Evolutionary conservation across 768 basidiomycete species (phyloP), one percentile per base, ranked within the genome.

Genomic region (Rhizopogon vulgaris): DNA sequence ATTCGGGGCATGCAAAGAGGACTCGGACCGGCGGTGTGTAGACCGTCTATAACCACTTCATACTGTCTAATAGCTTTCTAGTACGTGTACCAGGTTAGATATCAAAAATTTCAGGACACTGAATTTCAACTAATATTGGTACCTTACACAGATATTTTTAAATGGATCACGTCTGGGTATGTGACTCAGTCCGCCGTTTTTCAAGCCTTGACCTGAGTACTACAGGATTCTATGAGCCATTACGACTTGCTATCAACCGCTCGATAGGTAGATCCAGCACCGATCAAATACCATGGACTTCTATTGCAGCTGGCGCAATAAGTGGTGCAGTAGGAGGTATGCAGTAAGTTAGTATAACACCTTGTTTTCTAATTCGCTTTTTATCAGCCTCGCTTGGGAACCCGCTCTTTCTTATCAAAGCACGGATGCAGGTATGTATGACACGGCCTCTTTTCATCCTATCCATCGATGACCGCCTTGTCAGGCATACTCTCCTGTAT

Each of bases 371-470:
- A 25, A 41, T 45, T 30, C 48, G 27, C 17, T 24, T 39, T 28
- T 46, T 34, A 38, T 36, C 55, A 88, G 88, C 88, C 0, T 76
- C 78, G 47, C 68, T 93, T 40, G 93, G 93, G 38, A 95, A 91
- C 65, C 93, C 94, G 0, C 72, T 96, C 11, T 99, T 95, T 71
- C 73, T 99, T 49, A 84, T 99, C 63, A 99, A 99, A 72, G 96
- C 96, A 6, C 83, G 96, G 40, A 97, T 99, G 88, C 96, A 99
- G 77, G 87, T 85, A 14, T 47, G 60, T 52, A 4, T 14, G 37
- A 9, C 42, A n/a, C 6, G 1, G 18, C 17, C 10, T 15, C 17
- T 15, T 14, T 18, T 46, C 3, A 18, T 53, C 42, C n/a, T 24
- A 37, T 36, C 12, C 32, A 37, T 30, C 55, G 25, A 56, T 42